Conservation (phyloP, 2,329 filamentous ascomycete species). For the Plenodomus tracheiphilus region DNA sequence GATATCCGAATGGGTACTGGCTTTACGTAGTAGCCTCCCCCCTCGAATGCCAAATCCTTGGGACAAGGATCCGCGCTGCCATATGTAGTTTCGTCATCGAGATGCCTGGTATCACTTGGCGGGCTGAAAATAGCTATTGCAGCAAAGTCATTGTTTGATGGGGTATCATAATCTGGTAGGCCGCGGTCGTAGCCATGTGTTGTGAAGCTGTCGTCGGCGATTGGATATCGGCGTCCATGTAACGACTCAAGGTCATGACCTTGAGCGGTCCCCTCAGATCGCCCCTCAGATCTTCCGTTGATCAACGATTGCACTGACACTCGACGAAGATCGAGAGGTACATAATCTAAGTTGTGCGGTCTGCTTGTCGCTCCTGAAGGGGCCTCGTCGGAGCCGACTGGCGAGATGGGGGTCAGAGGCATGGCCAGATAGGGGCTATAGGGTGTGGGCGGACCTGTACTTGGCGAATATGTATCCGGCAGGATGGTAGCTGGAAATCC, state of each 20-base stretch:
- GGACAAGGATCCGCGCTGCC: conserved; percentile 43
- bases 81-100: conserved; percentile 42
- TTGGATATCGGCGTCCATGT: conserved; percentile 43
- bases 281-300: conserved; percentile 23
- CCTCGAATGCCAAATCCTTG: conserved; percentile 59
- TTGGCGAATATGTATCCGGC: conserved; percentile 44
- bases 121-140: conserved; percentile 59
- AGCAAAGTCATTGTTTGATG: conserved; percentile 69
- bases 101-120: conserved; percentile 29
- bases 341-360: conserved; percentile 29
- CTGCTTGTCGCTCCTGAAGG: conserved; percentile 20
- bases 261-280: conserved; percentile 17
- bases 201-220: conserved; percentile 38
- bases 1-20: conserved; percentile 68
- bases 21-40: conserved; percentile 69
- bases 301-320: conserved; percentile 70
- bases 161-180: conserved; percentile 68
- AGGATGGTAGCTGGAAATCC: conserved; percentile 27
- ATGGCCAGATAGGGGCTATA: conserved; percentile 50
- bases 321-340: conserved; percentile 51
- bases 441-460: conserved; percentile 42
- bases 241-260: conserved; percentile 44
- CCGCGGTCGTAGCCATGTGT: conserved; percentile 75
- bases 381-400: conserved; percentile 41
- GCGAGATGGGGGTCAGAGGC: conserved; percentile 51